Evolutionary conservation across 2,329 filamentous ascomycete genomes (phyloP).

Genomic region (Colletotrichum coccodes): DNA sequence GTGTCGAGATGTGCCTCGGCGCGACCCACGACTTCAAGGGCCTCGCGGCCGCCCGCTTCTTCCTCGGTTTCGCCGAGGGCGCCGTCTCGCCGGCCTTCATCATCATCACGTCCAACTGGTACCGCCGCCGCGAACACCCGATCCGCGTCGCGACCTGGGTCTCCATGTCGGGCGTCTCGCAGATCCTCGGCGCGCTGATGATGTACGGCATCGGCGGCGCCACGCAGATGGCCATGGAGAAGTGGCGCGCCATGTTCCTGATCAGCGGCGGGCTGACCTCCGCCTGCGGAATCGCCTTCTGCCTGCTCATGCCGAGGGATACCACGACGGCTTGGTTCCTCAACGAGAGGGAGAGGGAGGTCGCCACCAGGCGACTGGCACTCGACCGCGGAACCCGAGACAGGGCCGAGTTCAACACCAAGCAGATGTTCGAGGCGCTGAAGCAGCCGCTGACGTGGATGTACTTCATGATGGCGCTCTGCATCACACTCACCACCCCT

Average conservation of each 20-base stretch:
- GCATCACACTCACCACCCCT: constrained; percentile 35
- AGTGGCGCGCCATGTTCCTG: constrained; percentile 36
- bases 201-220: constrained; percentile 40
- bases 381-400: constrained; percentile 34
- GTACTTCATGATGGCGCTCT: constrained; percentile 36
- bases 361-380: constrained; percentile 29
- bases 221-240: constrained; percentile 22
- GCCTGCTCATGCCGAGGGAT: constrained; percentile 19
- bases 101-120: constrained; percentile 45
- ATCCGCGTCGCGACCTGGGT: constrained; percentile 42
- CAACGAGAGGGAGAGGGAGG: constrained; percentile 11
- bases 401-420: constrained; percentile 28
- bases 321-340: constrained; percentile 22
- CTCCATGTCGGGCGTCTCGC: constrained; percentile 40
- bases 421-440: constrained; percentile 37
- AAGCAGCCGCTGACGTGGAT: constrained; percentile 27
- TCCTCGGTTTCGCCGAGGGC: constrained; percentile 43
- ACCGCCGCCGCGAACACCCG: constrained; percentile 41
- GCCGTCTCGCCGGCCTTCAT: constrained; percentile 45
- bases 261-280: constrained; percentile 29
- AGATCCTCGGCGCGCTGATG: constrained; percentile 40
- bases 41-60: constrained; percentile 38
- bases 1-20: constrained; percentile 38
- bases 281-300: constrained; percentile 7
- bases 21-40: constrained; percentile 36